These are phyloP conservation scores for Neoscytalidium dimidiatum DNA, from an alignment of 2,329 filamentous ascomycete species.

Conservation along the genomic window DNA sequence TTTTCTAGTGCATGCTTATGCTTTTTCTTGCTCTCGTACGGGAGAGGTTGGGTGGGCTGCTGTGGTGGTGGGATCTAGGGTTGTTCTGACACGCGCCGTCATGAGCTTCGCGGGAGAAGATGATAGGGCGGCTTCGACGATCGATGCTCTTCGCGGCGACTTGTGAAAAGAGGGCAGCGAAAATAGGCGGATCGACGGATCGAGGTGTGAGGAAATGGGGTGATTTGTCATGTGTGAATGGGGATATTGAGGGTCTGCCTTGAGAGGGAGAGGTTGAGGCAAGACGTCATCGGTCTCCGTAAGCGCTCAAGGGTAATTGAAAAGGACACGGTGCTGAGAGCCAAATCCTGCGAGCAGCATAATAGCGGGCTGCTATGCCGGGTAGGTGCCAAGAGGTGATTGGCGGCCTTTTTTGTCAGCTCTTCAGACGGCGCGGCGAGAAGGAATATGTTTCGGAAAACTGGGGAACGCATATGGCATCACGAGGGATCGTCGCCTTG, in stretches of 20 bases:
- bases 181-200: neutral
- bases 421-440: neutral
- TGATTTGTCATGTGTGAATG: neutral
- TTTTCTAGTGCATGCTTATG: neutral
- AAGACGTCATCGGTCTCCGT: neutral
- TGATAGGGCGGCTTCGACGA: too few relatives aligned
- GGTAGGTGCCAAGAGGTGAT: neutral
- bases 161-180: too few relatives aligned
- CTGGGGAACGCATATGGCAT: neutral
- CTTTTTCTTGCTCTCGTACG: neutral
- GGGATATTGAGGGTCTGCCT: neutral
- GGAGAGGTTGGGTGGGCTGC: neutral
- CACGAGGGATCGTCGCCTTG: neutral
- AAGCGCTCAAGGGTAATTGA: neutral
- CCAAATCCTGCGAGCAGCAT: neutral
- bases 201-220: neutral
- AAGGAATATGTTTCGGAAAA: conserved; percentile 8
- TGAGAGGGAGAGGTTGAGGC: neutral
- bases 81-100: neutral
- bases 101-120: neutral
- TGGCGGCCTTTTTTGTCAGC: neutral
- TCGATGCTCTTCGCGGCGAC: too few relatives aligned
- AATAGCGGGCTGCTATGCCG: neutral
- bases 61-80: neutral
- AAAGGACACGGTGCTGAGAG: neutral